phyloP scores from a whole-genome alignment of 2,329 filamentous ascomycete species.

The Penicillium sp. region DNA sequence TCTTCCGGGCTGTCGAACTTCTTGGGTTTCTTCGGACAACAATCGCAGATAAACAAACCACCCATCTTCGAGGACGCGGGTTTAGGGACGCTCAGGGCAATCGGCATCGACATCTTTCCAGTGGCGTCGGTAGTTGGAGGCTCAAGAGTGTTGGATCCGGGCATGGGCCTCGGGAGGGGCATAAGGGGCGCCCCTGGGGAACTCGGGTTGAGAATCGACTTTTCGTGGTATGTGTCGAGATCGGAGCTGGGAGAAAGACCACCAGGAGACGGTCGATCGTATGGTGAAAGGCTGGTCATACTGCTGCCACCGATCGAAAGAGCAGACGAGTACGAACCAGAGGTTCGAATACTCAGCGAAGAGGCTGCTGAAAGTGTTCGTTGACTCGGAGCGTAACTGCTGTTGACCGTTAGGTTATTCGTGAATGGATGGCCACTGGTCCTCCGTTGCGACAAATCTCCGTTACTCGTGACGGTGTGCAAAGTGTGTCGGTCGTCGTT shows the following conservation, averaged over 20 bases:
- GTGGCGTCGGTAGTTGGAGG: slow-evolving; percentile 41
- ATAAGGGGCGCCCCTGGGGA: slow-evolving; percentile 50
- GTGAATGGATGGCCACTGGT: slow-evolving; percentile 59
- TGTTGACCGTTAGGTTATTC: slow-evolving; percentile 58
- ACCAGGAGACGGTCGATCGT: slow-evolving; percentile 64
- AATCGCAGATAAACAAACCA: slow-evolving; percentile 78
- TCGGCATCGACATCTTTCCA: slow-evolving; percentile 54
- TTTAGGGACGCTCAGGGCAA: slow-evolving; percentile 38
- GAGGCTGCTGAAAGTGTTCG: slow-evolving; percentile 69
- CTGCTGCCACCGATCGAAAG: slow-evolving; percentile 66
- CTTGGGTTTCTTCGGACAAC: slow-evolving; percentile 95
- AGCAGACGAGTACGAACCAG: slow-evolving; percentile 65
- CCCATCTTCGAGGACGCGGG: slow-evolving; percentile 52
- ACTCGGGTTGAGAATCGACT: slow-evolving; percentile 53
- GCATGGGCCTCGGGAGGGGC: slow-evolving; percentile 40
- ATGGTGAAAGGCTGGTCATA: slow-evolving; percentile 66
- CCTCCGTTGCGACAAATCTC: slow-evolving; percentile 60
- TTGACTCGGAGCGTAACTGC: slow-evolving; percentile 60
- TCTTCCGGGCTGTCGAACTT: slow-evolving; percentile 88
- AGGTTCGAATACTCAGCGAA: slow-evolving; percentile 63
- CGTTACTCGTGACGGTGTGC: slow-evolving; percentile 44
- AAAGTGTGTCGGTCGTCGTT: slow-evolving; percentile 40
- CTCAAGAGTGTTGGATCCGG: slow-evolving; percentile 44
- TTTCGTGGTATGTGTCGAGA: slow-evolving; percentile 57
- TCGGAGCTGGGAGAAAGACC: slow-evolving; percentile 64